Evolutionary conservation across 345 rosid species (phyloP).

Genomic region (Physaria fendleri): DNA sequence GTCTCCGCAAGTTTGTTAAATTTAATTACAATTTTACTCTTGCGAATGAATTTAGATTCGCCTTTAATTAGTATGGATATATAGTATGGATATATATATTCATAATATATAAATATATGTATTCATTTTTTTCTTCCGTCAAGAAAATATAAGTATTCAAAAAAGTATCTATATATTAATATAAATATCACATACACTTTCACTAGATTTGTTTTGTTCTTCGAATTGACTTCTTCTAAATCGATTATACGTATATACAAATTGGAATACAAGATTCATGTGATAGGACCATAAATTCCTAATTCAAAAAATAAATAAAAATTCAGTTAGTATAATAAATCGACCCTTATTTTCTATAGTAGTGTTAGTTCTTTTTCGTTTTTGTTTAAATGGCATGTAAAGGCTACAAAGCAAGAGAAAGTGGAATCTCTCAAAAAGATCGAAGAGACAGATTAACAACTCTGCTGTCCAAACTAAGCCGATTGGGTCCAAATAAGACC

Average conservation of each 20-base stretch:
- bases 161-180: too few relatives aligned
- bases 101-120: too few relatives aligned
- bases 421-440: conserved; percentile 34
- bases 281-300: not conserved
- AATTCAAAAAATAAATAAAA: too few relatives aligned
- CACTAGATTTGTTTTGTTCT: not conserved
- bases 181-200: not conserved
- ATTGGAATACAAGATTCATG: not conserved
- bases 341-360: not conserved
- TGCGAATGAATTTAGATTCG: too few relatives aligned
- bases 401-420: conserved; percentile 23
- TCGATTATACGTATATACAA: not conserved
- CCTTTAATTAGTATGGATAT: too few relatives aligned
- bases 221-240: not conserved
- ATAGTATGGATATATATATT: too few relatives aligned
- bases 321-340: not conserved
- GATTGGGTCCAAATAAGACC: conserved; percentile 21
- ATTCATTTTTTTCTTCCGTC: too few relatives aligned
- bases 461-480: conserved; percentile 17
- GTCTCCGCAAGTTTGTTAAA: too few relatives aligned
- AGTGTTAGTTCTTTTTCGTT: not conserved
- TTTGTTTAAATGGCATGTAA: conserved; percentile 10
- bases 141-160: too few relatives aligned
- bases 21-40: too few relatives aligned
- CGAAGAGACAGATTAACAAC: conserved; percentile 38